Percentiles rank a stretch among this genome's conserved stretches.
Evolutionary conservation across 371 early-diverging fungal species (phyloP).

Genomic region (Coemansia sp.): DNA sequence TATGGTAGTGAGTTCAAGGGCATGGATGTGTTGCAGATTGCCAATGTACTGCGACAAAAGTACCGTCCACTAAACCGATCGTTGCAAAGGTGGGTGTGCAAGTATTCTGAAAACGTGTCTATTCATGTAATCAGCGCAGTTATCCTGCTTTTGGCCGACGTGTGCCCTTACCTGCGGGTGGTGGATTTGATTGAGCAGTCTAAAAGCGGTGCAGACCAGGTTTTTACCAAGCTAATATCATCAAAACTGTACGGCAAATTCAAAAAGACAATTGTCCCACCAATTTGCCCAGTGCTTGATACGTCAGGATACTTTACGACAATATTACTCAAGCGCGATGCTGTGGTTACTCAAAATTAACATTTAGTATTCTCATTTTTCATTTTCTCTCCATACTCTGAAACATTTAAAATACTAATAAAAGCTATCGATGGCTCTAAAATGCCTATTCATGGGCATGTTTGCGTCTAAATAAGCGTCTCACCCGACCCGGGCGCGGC

Average conservation of each 20-base stretch:
- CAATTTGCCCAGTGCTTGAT: not conserved
- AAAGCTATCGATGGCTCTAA: too few relatives aligned
- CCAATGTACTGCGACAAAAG: not conserved
- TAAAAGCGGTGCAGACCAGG: not conserved
- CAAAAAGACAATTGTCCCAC: not conserved
- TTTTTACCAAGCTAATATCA: not conserved
- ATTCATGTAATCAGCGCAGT: not conserved
- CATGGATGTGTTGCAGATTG: not conserved
- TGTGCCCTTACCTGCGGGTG: not conserved
- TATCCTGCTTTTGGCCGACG: not conserved
- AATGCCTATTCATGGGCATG: not conserved
- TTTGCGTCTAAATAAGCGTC: constrained; percentile 2
- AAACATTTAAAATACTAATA: too few relatives aligned
- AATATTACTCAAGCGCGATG: not conserved
- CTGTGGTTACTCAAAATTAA: too few relatives aligned
- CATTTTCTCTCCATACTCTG: too few relatives aligned
- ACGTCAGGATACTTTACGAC: not conserved
- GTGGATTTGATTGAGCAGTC: not conserved
- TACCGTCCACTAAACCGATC: not conserved
- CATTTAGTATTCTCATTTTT: too few relatives aligned
- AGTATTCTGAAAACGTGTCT: not conserved
- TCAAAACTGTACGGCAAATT: not conserved
- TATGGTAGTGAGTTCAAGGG: not conserved
- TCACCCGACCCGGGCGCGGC: constrained; percentile 1
- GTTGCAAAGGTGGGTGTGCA: not conserved